A percentile compares a stretch with the other conserved stretches of the same genome.
Evolutionary conservation across 106 monocot species (phyloP).

Genomic region (Ottelia alismoides): DNA sequence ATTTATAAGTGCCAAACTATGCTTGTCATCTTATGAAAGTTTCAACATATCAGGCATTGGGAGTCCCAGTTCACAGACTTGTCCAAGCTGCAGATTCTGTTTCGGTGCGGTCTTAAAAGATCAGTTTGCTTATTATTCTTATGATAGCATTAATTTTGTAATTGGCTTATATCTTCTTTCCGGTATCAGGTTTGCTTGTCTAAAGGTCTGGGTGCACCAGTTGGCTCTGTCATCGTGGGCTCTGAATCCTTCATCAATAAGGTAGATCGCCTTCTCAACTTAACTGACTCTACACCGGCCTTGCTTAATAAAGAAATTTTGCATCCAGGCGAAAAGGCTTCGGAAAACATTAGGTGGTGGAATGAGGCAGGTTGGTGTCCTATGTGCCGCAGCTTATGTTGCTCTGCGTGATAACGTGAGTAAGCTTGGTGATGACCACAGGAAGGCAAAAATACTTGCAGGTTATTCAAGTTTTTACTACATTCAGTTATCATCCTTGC

Average conservation of each 20-base stretch:
- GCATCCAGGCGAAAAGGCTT: constrained; percentile 67
- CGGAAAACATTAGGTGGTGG: constrained; percentile 92
- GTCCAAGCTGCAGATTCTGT: constrained; percentile 92
- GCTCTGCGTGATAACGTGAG: constrained; percentile 56
- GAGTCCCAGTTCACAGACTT: constrained; percentile 78
- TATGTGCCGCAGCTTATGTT: constrained; percentile 83
- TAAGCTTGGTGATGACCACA: constrained; percentile 78
- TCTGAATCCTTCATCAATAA: constrained; percentile 63
- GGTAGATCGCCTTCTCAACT: constrained; percentile 15
- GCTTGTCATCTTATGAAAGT: too few relatives aligned
- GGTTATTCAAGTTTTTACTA: too few relatives aligned
- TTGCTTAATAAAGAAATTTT: constrained; percentile 1
- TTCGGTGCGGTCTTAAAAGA: too few relatives aligned
- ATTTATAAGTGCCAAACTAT: too few relatives aligned
- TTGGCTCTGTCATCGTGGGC: constrained; percentile 92
- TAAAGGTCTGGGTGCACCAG: constrained; percentile 92
- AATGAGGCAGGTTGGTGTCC: constrained; percentile 94
- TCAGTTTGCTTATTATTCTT: too few relatives aligned
- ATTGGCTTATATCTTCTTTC: background rate
- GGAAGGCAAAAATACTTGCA: constrained; percentile 66
- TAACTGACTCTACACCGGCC: background rate
- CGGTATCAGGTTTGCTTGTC: constrained; percentile 69
- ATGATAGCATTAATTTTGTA: background rate
- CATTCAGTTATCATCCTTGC: too few relatives aligned
- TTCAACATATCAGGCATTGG: constrained; percentile 50